phyloP scores from a whole-genome alignment of 257 asterid species.

The Jacaranda mimosifolia region DNA sequence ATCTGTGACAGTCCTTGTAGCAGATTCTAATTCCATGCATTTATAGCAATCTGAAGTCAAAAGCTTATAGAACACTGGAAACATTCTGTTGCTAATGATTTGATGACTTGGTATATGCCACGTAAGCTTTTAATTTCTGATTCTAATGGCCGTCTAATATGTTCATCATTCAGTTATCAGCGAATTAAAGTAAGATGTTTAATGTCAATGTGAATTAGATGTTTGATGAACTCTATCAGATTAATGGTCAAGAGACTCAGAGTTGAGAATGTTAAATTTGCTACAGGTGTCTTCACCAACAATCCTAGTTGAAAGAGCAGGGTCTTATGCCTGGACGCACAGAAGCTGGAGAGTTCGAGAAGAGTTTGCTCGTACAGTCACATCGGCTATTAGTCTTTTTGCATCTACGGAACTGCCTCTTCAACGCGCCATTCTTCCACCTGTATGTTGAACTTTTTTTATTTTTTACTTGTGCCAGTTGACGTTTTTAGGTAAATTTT shows the following conservation, averaged over 20 bases:
- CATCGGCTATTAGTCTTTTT: conserved; percentile 88
- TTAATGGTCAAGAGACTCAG: conserved; percentile 28
- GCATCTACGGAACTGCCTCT: conserved; percentile 96
- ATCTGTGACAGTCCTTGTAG: conserved; percentile 11
- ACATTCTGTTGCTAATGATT: conserved; percentile 12
- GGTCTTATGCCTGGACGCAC: conserved; percentile 94
- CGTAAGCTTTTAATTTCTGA: not conserved
- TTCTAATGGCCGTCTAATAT: not conserved
- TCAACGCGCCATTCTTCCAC: conserved; percentile 97
- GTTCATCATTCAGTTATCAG: not conserved
- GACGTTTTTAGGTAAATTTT: conserved; percentile 24
- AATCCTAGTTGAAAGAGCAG: conserved; percentile 96
- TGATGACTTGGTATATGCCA: conserved; percentile 17
- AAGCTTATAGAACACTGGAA: not conserved
- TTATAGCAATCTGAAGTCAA: conserved; percentile 18
- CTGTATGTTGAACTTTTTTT: conserved; percentile 61
- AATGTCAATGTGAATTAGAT: not conserved
- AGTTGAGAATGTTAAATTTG: conserved; percentile 23
- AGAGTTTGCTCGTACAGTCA: conserved; percentile 95
- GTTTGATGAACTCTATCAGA: conserved; percentile 16
- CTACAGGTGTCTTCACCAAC: conserved; percentile 97
- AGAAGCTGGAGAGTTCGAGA: conserved; percentile 98
- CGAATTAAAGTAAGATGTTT: not conserved
- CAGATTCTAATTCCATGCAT: conserved; percentile 21
- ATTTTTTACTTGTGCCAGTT: conserved; percentile 26